Conservation (phyloP, 2,329 filamentous ascomycete genomes). For the Colletotrichum cuscutae region DNA sequence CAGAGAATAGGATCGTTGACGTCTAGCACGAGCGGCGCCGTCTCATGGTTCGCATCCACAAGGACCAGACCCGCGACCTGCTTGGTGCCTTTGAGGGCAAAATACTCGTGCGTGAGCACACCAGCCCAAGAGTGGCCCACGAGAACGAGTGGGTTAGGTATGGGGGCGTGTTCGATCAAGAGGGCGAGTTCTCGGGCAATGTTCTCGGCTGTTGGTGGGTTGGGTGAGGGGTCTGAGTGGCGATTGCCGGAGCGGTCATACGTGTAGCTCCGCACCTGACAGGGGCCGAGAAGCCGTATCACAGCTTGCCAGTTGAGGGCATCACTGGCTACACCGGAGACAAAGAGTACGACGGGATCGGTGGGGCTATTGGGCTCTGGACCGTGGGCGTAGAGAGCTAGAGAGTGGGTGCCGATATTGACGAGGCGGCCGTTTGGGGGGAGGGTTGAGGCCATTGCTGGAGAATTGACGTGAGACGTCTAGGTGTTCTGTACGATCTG, state of each 20-base stretch:
- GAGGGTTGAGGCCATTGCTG: not conserved
- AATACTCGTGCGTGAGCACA: slow-evolving; percentile 17
- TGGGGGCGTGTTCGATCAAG: not conserved
- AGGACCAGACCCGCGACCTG: slow-evolving; percentile 13
- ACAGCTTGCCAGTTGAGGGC: slow-evolving; percentile 25
- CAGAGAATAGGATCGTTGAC: slow-evolving; percentile 18
- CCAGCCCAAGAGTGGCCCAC: slow-evolving; percentile 23
- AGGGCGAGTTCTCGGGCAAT: slow-evolving; percentile 8
- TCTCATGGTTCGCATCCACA: slow-evolving; percentile 22
- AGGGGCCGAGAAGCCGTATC: not conserved
- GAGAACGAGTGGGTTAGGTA: not conserved
- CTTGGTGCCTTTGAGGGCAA: not conserved
- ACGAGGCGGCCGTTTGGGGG: slow-evolving; percentile 12
- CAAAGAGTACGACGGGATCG: slow-evolving; percentile 5
- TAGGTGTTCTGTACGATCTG: not conserved
- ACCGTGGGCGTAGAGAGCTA: slow-evolving; percentile 13
- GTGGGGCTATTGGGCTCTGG: not conserved
- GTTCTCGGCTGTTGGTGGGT: not conserved
- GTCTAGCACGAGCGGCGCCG: not conserved
- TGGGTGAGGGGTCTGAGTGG: slow-evolving; percentile 12
- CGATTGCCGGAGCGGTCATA: slow-evolving; percentile 20
- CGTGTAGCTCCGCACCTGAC: slow-evolving; percentile 13
- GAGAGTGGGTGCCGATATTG: slow-evolving; percentile 22
- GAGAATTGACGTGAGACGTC: not conserved
- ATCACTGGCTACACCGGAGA: slow-evolving; percentile 19